phyloP scores from a whole-genome alignment of 73 alveolate genomes.

The Paramecium sonneborni region DNA sequence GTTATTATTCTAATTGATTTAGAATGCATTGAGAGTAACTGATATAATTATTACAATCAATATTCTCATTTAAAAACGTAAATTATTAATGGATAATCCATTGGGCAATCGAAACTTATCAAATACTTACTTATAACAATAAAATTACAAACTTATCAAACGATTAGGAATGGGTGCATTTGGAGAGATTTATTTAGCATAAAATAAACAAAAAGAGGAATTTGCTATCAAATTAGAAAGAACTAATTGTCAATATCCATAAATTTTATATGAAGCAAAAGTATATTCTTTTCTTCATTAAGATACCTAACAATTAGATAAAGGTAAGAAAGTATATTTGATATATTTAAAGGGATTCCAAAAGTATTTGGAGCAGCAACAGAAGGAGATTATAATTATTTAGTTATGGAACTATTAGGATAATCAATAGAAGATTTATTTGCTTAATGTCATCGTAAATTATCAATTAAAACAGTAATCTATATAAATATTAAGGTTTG shows the following conservation, averaged over 20 bases:
- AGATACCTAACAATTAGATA: slow-evolving; percentile 66
- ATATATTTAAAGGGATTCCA: slow-evolving; percentile 76
- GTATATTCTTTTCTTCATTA: slow-evolving; percentile 67
- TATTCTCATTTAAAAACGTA: slow-evolving; percentile 16
- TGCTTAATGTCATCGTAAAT: slow-evolving; percentile 61
- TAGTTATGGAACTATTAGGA: slow-evolving; percentile 83
- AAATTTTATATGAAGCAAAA: slow-evolving; percentile 86
- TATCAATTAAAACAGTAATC: slow-evolving; percentile 79
- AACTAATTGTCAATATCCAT: slow-evolving; percentile 81
- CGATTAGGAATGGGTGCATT: slow-evolving; percentile 95
- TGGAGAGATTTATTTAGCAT: slow-evolving; percentile 85
- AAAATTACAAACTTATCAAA: slow-evolving; percentile 74
- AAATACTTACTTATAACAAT: slow-evolving; percentile 30
- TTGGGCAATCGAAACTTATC: slow-evolving; percentile 20
- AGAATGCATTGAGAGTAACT: not conserved
- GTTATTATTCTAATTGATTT: not conserved
- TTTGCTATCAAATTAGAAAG: slow-evolving; percentile 91
- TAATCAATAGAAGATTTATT: slow-evolving; percentile 75
- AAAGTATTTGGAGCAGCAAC: slow-evolving; percentile 72
- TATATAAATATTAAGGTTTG: slow-evolving; percentile 27
- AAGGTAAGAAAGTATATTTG: slow-evolving; percentile 49
- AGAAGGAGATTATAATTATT: slow-evolving; percentile 80
- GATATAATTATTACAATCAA: not conserved
- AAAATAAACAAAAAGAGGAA: slow-evolving; percentile 79
- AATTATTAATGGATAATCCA: slow-evolving; percentile 51